A percentile compares a stretch with the other conserved stretches of the same genome.
These are phyloP conservation scores for Aspergillus nidulans DNA, from an alignment of 495 filamentous ascomycete genomes.

Conservation along the genomic window DNA sequence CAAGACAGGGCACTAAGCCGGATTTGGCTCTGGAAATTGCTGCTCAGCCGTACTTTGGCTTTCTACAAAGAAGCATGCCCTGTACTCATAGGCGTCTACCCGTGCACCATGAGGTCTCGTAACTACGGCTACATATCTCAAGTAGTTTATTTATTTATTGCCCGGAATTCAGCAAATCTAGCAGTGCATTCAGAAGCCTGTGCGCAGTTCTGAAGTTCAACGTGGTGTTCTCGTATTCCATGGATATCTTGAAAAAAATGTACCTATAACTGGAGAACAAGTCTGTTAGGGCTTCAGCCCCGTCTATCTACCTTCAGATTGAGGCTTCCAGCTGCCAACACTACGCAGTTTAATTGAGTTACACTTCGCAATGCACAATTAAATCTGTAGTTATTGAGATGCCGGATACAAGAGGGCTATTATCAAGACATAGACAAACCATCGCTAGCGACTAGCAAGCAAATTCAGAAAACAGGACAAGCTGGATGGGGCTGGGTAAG, in stretches of 20 bases:
- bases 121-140: too few relatives aligned
- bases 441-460: slow-evolving; percentile 47
- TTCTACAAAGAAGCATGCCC: background rate
- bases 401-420: slow-evolving; percentile 44
- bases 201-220: background rate
- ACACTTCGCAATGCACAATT: slow-evolving; percentile 12
- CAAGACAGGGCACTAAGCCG: background rate
- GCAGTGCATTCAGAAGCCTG: too few relatives aligned
- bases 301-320: background rate
- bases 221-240: background rate
- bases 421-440: slow-evolving; percentile 48
- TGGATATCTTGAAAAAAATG: too few relatives aligned
- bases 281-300: too few relatives aligned
- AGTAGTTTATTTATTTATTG: too few relatives aligned
- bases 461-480: slow-evolving; percentile 34
- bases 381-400: slow-evolving; percentile 34
- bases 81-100: background rate
- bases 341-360: background rate
- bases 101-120: too few relatives aligned
- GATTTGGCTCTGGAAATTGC: background rate
- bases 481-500: slow-evolving; percentile 9
- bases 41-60: background rate
- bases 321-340: background rate
- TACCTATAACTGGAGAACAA: too few relatives aligned
- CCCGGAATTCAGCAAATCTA: too few relatives aligned